phyloP scores from a whole-genome alignment of 139 green algal species.

The Desmodesmus armatus region DNA sequence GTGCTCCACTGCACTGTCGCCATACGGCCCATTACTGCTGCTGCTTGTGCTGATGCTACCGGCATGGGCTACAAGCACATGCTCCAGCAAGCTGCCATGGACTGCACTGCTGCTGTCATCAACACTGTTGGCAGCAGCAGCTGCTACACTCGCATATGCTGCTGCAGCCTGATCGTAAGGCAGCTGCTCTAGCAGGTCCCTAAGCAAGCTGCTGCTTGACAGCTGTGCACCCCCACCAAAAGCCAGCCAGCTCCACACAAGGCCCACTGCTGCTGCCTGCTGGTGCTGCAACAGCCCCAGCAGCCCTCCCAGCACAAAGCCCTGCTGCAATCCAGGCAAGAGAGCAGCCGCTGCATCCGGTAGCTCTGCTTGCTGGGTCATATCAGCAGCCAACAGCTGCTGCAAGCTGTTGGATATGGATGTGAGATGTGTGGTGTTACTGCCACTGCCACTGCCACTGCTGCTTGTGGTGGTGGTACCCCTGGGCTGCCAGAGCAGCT shows the following conservation, averaged over 20 bases:
- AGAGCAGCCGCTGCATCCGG: too few relatives aligned
- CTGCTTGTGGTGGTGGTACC: too few relatives aligned
- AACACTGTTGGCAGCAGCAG: not conserved
- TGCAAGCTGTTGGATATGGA: not conserved
- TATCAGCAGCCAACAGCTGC: not conserved
- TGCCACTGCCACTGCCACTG: too few relatives aligned
- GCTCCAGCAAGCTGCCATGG: not conserved
- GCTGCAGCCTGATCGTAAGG: constrained; percentile 24
- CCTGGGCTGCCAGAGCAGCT: too few relatives aligned
- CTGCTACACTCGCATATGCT: not conserved
- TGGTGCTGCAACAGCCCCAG: not conserved
- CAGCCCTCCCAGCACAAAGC: not conserved
- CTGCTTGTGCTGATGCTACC: not conserved
- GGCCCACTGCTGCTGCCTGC: not conserved
- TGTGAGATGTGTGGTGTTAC: too few relatives aligned
- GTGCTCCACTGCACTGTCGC: not conserved
- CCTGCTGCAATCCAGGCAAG: too few relatives aligned
- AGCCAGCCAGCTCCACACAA: constrained; percentile 28
- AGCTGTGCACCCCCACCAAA: not conserved
- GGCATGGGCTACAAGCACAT: not conserved
- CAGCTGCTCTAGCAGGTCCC: constrained; percentile 14
- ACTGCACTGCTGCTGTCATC: not conserved
- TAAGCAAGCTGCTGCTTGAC: not conserved
- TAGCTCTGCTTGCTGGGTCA: not conserved
- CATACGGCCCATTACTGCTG: not conserved